These are phyloP conservation scores for Rhizopogon vinicolor DNA, from an alignment of 768 basidiomycete species.

Conservation along the genomic window DNA sequence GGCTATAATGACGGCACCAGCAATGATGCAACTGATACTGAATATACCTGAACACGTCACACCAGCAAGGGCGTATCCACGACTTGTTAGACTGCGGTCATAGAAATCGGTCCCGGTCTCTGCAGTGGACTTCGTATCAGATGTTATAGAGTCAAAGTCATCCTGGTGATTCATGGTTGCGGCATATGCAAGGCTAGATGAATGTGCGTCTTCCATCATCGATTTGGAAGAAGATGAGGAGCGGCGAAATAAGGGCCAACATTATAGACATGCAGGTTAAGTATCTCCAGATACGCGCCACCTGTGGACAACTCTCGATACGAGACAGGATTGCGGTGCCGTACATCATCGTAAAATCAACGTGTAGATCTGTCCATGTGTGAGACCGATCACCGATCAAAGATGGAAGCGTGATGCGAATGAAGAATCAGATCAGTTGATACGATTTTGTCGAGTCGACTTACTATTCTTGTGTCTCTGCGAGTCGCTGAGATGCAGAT, in stretches of 20 bases:
- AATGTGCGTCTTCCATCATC: not conserved
- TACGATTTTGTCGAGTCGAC: too few relatives aligned
- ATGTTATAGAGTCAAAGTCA: constrained; percentile 19
- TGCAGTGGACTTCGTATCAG: constrained; percentile 13
- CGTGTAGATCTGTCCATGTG: too few relatives aligned
- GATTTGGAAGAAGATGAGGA: not conserved
- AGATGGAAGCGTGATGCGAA: too few relatives aligned
- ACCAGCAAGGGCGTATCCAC: constrained; percentile 19
- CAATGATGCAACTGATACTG: constrained; percentile 17
- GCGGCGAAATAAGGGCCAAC: not conserved
- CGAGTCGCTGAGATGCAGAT: too few relatives aligned
- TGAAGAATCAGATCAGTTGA: too few relatives aligned
- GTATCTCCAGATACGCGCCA: not conserved
- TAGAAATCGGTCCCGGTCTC: constrained; percentile 22
- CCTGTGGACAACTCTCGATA: too few relatives aligned
- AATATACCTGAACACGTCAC: constrained; percentile 18
- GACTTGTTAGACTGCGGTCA: constrained; percentile 20
- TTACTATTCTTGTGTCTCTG: too few relatives aligned
- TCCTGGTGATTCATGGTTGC: not conserved
- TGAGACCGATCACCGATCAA: too few relatives aligned
- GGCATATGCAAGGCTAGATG: not conserved
- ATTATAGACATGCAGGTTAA: not conserved
- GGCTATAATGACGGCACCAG: constrained; percentile 16
- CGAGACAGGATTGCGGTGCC: too few relatives aligned
- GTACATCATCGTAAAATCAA: too few relatives aligned